Percentiles rank a stretch among this genome's conserved stretches.
Conservation (phyloP, 768 basidiomycete genomes). For the Boletus subparvulus region DNA sequence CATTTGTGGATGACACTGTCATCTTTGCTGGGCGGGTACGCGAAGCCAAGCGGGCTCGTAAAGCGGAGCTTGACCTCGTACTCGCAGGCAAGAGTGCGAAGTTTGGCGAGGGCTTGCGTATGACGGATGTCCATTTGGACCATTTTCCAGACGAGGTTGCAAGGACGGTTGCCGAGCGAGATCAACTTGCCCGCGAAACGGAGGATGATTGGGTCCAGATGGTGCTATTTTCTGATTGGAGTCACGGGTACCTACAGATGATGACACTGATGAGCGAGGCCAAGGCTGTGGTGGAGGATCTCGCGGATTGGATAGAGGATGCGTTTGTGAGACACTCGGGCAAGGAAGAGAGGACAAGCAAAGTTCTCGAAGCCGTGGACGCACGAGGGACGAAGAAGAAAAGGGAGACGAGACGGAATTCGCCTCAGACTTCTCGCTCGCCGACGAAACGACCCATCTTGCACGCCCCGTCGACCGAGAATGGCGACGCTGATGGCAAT, state of each 20-base stretch:
- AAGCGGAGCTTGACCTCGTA: conserved; percentile 64
- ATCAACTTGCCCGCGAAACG: conserved; percentile 60
- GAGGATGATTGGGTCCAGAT: conserved; percentile 96
- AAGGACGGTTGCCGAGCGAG: conserved; percentile 56
- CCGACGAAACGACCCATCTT: conserved; percentile 21
- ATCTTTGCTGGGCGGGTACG: conserved; percentile 95
- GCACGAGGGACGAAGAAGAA: conserved; percentile 26
- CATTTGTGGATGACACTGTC: conserved; percentile 96
- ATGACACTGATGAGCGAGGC: conserved; percentile 81
- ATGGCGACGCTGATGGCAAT: conserved; percentile 1
- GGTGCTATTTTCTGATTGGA: conserved; percentile 94
- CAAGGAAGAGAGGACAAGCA: conserved; percentile 27
- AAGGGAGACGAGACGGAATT: conserved; percentile 19
- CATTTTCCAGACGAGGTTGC: conserved; percentile 32
- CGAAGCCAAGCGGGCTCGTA: conserved; percentile 87
- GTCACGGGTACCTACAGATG: conserved; percentile 98
- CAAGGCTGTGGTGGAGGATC: conserved; percentile 70
- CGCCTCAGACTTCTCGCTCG: conserved; percentile 22
- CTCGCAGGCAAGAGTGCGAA: conserved; percentile 61
- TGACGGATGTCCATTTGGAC: conserved; percentile 46
- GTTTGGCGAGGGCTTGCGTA: conserved; percentile 62
- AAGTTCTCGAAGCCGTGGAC: conserved; percentile 18
- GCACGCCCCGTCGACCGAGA: background rate
- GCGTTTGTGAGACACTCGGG: conserved; percentile 50
- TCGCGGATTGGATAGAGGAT: conserved; percentile 90